Evolutionary conservation across 768 basidiomycete species (phyloP), one percentile per base, ranked within the genome.

Genomic region (Harrya chromipes): DNA sequence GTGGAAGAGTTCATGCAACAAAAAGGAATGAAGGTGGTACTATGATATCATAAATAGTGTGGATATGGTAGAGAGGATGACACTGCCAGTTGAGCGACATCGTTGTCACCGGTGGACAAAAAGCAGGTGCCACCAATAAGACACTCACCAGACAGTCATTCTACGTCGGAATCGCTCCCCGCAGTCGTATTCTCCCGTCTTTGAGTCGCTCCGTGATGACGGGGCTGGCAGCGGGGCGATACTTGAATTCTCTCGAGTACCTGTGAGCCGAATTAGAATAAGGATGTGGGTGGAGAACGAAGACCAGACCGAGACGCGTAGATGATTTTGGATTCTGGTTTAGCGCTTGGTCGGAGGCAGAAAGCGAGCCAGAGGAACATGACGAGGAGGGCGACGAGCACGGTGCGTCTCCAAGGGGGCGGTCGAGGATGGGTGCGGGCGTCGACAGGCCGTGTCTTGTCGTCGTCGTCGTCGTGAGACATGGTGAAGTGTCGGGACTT

Each of bases 171-270:
- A 67, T 67, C 1, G 86, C 90, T 1, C 91, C 91, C n/a, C 89
- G 72, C 34, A 94, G 58, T 9, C 82, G 75, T 8, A 80, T 67
- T 4, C 81, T 74, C 0, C 90, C 90, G 54, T 89, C 88, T 54
- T 80, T 80, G 53, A 93, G 69, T 17, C 72, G 76, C 62, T 92
- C 87, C 0, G 87, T 91, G 56, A 93, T 77, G 37, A 93, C 72
- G 11, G 91, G 90, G 52, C 87, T 90, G 6, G 90, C 89, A 11
- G 91, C 90, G 0, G 91, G 90, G 20, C 90, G 74, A 63, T 79
- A 92, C 66, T 84, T 90, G 72, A 79, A 80, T 59, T 90, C 84
- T 53, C 86, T 84, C 12, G 88, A 91, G 62, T 93, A 94, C 54
- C 91, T 93, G 48, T 13, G 4, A 29, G 47, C 43, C 14, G 2